These are phyloP conservation scores for Botrytis fabae DNA, from an alignment of 2,329 filamentous ascomycete species.

Conservation along the genomic window DNA sequence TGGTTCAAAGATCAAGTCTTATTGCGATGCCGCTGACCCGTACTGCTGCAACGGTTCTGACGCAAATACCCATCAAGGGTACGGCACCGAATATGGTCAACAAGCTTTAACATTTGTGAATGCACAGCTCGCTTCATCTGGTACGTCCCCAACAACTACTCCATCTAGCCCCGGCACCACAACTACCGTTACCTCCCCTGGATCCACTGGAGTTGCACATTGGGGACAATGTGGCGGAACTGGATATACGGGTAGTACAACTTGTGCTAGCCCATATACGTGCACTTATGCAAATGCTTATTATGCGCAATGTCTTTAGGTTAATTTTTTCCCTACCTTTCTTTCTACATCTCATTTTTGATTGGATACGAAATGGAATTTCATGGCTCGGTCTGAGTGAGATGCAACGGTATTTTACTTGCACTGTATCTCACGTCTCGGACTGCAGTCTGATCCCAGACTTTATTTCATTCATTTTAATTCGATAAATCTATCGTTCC, in stretches of 20 bases:
- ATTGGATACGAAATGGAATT: constrained; percentile 3
- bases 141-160: constrained; percentile 18
- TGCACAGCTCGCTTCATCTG: constrained; percentile 45
- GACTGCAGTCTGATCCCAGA: not conserved
- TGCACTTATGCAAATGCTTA: constrained; percentile 27
- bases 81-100: constrained; percentile 56
- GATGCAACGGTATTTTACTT: not conserved
- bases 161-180: constrained; percentile 17
- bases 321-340: constrained; percentile 7
- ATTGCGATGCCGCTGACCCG: constrained; percentile 60
- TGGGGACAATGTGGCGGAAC: constrained; percentile 28
- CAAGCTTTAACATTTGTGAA: constrained; percentile 59
- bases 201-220: constrained; percentile 12
- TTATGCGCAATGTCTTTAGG: constrained; percentile 31
- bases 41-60: constrained; percentile 63
- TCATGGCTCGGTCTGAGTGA: not conserved
- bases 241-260: constrained; percentile 27
- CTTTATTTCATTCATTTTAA: not conserved
- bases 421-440: not conserved
- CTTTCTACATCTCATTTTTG: not conserved
- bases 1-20: constrained; percentile 57
- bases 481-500: not conserved
- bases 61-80: constrained; percentile 55
- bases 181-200: not conserved
- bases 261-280: constrained; percentile 25